A percentile compares a stretch with the other conserved stretches of the same genome.
These are phyloP conservation scores for Mycena floridula DNA, from an alignment of 768 basidiomycete species.

Conservation along the genomic window DNA sequence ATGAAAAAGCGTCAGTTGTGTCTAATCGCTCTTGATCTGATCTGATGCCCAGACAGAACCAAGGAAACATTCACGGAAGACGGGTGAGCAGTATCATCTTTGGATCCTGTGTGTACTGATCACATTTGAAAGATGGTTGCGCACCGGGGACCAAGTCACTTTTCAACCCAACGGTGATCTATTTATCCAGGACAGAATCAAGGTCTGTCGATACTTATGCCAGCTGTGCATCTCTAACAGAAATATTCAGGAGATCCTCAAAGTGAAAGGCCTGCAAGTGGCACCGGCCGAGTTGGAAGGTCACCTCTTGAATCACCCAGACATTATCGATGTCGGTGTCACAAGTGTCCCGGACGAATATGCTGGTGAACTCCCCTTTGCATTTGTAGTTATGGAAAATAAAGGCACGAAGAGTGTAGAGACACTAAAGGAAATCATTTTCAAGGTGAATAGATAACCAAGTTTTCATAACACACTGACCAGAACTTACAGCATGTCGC, in stretches of 20 bases:
- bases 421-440: slow-evolving; percentile 7
- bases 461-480: too few relatives aligned
- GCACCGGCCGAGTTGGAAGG: slow-evolving; percentile 66
- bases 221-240: not conserved
- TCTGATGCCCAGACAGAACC: too few relatives aligned
- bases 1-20: slow-evolving; percentile 34
- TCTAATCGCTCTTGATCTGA: too few relatives aligned
- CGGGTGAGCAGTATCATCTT: too few relatives aligned
- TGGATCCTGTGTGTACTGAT: too few relatives aligned
- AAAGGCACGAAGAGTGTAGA: slow-evolving; percentile 4
- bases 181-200: not conserved
- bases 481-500: slow-evolving; percentile 25
- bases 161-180: not conserved
- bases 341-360: slow-evolving; percentile 69
- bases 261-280: slow-evolving; percentile 39
- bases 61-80: too few relatives aligned
- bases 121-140: not conserved
- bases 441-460: too few relatives aligned
- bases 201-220: too few relatives aligned
- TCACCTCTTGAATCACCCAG: slow-evolving; percentile 52
- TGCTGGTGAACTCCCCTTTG: slow-evolving; percentile 68
- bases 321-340: slow-evolving; percentile 57
- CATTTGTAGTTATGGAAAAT: slow-evolving; percentile 51
- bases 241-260: slow-evolving; percentile 36
- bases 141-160: not conserved